phyloP scores from a whole-genome alignment of 139 green algal species.

The Pedinophyceae sp. region DNA sequence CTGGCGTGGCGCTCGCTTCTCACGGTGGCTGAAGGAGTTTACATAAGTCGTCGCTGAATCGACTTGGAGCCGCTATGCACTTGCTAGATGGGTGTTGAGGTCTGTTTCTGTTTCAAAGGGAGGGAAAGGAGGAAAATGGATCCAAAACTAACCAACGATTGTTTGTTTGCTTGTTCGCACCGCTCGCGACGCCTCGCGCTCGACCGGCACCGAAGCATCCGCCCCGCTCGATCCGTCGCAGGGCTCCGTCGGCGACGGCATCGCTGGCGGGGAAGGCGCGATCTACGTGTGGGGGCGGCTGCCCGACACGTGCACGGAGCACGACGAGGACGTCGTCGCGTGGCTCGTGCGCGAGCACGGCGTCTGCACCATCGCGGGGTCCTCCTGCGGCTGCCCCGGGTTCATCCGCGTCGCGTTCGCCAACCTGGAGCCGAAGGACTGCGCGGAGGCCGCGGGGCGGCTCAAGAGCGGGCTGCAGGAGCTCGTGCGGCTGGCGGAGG shows the following conservation, averaged over 20 bases:
- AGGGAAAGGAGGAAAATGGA: no score
- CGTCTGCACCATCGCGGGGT: slow-evolving; percentile 79
- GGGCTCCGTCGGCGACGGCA: slow-evolving; percentile 11
- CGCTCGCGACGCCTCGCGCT: no score
- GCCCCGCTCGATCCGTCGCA: no score
- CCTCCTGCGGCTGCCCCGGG: slow-evolving; percentile 53
- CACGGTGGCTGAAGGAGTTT: no score
- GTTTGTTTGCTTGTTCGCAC: no score
- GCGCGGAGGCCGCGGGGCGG: slow-evolving; percentile 35
- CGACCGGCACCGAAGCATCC: no score
- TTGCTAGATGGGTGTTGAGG: no score
- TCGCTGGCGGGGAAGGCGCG: slow-evolving; percentile 60
- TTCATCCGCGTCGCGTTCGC: slow-evolving; percentile 56
- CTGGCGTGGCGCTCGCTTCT: no score
- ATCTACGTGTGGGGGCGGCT: slow-evolving; percentile 84
- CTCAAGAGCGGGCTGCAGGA: slow-evolving; percentile 53
- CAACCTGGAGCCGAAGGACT: slow-evolving; percentile 51
- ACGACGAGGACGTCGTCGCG: slow-evolving; percentile 56
- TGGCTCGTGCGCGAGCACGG: slow-evolving; percentile 66
- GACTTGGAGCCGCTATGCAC: no score
- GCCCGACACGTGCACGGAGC: slow-evolving; percentile 31
- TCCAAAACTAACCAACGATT: no score
- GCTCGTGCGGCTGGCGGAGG: slow-evolving; percentile 30
- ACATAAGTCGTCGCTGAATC: no score
- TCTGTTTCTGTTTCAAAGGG: no score